Evolutionary conservation across 148 eudicot species (phyloP).

Genomic region (Vaccinium vitisidaea): DNA sequence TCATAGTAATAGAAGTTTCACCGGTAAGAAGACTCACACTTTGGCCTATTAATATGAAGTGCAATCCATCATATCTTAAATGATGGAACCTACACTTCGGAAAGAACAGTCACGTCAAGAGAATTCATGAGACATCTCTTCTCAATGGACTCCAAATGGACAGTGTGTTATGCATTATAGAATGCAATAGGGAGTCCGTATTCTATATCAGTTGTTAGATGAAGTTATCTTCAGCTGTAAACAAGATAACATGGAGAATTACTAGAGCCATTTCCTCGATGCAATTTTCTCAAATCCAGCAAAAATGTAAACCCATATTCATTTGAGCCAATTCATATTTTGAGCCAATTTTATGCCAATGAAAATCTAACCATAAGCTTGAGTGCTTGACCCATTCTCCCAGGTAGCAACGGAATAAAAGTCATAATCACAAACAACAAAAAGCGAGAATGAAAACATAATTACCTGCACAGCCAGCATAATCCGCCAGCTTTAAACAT

Average conservation of each 20-base stretch:
- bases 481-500: slow-evolving; percentile 47
- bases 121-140: not conserved
- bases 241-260: not conserved
- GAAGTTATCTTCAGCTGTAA: not conserved
- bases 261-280: not conserved
- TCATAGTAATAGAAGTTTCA: too few species aligned
- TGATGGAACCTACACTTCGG: not conserved
- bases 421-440: not conserved
- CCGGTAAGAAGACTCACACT: not conserved
- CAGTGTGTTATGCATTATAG: not conserved
- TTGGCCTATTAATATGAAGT: too few species aligned
- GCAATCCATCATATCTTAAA: not conserved
- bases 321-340: not conserved
- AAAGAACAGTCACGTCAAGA: not conserved
- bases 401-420: not conserved
- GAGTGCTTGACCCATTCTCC: not conserved
- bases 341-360: not conserved
- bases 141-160: not conserved
- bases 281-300: not conserved
- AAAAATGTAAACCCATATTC: not conserved
- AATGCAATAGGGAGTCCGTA: not conserved
- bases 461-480: slow-evolving; percentile 44
- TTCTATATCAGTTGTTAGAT: not conserved
- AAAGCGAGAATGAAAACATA: not conserved
- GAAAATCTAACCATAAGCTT: slow-evolving; percentile 2